phyloP scores from a whole-genome alignment of 768 basidiomycete species.

The Pleurotus sapidus region DNA sequence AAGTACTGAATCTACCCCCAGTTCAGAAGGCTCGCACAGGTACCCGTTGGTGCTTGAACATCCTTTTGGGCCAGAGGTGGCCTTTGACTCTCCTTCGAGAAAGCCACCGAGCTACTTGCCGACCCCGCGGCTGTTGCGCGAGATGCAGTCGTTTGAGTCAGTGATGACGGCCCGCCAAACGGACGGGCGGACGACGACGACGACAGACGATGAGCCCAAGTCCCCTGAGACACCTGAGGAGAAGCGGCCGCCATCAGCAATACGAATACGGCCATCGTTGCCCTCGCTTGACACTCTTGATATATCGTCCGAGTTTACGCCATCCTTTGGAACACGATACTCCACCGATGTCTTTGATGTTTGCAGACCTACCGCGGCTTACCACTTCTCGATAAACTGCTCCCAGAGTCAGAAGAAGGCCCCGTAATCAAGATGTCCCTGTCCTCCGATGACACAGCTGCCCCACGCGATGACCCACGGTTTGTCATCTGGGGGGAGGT shows the following conservation, averaged over 20 bases:
- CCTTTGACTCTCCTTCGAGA: conserved; percentile 58
- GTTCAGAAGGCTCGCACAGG: conserved; percentile 11
- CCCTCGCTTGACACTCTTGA: neutral
- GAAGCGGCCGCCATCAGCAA: conserved; percentile 24
- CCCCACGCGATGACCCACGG: conserved; percentile 83
- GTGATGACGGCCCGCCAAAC: conserved; percentile 69
- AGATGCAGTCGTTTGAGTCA: conserved; percentile 88
- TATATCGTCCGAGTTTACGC: conserved; percentile 21
- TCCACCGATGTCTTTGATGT: conserved; percentile 79
- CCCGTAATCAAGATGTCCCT: conserved; percentile 75
- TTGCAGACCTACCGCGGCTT: conserved; percentile 78
- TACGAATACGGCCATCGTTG: conserved; percentile 16
- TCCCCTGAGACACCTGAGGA: conserved; percentile 8
- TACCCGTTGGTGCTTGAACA: conserved; percentile 34
- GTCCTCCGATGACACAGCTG: conserved; percentile 60
- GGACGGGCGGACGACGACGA: conserved; percentile 17
- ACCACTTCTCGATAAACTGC: conserved; percentile 67
- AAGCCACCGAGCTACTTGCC: conserved; percentile 38
- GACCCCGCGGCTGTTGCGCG: conserved; percentile 59
- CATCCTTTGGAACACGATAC: conserved; percentile 53
- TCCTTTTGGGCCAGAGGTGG: conserved; percentile 65
- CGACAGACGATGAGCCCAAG: conserved; percentile 4
- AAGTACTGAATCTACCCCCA: conserved; percentile 24
- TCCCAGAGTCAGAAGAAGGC: conserved; percentile 51
- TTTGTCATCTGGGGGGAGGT: conserved; percentile 89